phyloP scores from a whole-genome alignment of 306 rosid species.

The Geum urbanum region DNA sequence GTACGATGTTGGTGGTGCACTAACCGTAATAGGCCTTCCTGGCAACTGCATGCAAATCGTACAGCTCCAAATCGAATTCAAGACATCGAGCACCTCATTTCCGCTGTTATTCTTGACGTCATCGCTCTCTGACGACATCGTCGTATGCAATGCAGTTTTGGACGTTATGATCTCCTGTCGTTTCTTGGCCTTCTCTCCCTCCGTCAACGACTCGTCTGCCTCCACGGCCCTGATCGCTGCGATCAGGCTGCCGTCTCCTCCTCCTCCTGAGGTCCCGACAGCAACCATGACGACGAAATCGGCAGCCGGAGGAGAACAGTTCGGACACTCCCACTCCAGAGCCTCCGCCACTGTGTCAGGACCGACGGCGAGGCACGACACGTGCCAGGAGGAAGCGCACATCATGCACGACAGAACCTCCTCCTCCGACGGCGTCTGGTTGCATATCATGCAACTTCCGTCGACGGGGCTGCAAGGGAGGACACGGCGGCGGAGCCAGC shows the following conservation, averaged over 20 bases:
- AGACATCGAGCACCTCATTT: neutral
- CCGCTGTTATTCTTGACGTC: neutral
- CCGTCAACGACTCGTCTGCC: neutral
- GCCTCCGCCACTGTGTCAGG: constrained; percentile 30
- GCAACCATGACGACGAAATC: neutral
- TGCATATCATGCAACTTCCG: constrained; percentile 45
- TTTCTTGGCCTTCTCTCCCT: neutral
- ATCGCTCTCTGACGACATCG: neutral
- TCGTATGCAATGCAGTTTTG: neutral
- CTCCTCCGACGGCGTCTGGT: constrained; percentile 21
- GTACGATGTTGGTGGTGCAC: neutral
- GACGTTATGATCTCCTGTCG: constrained; percentile 5
- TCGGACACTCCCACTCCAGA: constrained; percentile 39
- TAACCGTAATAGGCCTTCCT: constrained; percentile 9
- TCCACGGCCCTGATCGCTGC: neutral
- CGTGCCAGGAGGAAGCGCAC: constrained; percentile 48
- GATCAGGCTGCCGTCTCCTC: neutral
- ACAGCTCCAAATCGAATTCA: neutral
- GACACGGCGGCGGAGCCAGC: too few species aligned
- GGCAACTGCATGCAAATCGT: neutral
- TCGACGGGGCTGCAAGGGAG: constrained; percentile 45
- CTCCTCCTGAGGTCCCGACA: too few species aligned
- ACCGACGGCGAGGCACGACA: constrained; percentile 31
- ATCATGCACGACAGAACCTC: constrained; percentile 38
- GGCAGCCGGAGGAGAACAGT: neutral